Evolutionary conservation across 129 eudicot species (phyloP).

Genomic region (Logfia minima): DNA sequence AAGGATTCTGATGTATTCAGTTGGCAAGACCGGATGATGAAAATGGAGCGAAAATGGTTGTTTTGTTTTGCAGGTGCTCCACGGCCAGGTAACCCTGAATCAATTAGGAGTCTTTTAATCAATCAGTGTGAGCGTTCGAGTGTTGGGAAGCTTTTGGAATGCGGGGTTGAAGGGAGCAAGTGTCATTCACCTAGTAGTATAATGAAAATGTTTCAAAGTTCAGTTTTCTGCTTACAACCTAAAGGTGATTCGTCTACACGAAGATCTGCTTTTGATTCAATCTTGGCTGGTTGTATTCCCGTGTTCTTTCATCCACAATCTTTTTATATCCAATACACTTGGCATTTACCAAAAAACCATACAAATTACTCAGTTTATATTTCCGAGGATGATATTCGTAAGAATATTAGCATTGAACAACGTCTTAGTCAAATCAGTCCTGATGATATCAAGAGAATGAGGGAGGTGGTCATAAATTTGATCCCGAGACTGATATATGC

Average conservation of each 20-base stretch:
- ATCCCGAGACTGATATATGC: slow-evolving; percentile 26
- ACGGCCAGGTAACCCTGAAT: not conserved
- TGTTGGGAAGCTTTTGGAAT: slow-evolving; percentile 5
- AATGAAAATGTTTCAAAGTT: slow-evolving; percentile 14
- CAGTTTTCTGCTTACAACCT: slow-evolving; percentile 12
- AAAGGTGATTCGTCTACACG: slow-evolving; percentile 1
- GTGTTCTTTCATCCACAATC: not conserved
- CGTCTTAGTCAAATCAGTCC: slow-evolving; percentile 8
- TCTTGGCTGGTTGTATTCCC: slow-evolving; percentile 1
- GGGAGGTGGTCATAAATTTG: slow-evolving; percentile 24
- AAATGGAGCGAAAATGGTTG: slow-evolving; percentile 6
- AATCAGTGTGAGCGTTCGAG: not conserved
- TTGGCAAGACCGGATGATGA: slow-evolving; percentile 4
- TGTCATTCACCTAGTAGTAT: not conserved
- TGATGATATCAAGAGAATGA: slow-evolving; percentile 14
- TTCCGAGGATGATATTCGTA: not conserved
- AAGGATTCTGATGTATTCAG: not conserved
- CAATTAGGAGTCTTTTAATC: slow-evolving; percentile 8
- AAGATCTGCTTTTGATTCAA: slow-evolving; percentile 4
- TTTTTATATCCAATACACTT: slow-evolving; percentile 2
- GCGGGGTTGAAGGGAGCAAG: not conserved
- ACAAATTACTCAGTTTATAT: not conserved
- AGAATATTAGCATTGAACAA: slow-evolving; percentile 2
- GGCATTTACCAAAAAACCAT: not conserved
- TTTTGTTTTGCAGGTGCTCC: slow-evolving; percentile 11